Conservation (phyloP, 2,329 filamentous ascomycete genomes). For the Arthroderma sp. region DNA sequence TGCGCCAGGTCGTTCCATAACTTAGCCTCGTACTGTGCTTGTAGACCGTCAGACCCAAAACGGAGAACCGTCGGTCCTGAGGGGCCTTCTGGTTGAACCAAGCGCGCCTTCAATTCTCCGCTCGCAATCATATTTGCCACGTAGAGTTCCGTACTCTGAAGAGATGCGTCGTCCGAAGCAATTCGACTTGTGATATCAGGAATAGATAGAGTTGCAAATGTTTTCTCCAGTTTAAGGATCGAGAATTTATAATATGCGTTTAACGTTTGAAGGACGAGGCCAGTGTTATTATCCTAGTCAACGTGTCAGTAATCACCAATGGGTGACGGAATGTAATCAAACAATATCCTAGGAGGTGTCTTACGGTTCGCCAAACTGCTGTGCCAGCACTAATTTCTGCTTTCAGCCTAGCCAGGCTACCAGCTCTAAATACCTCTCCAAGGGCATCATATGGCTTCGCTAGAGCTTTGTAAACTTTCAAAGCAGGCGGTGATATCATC, state of each 20-base stretch:
- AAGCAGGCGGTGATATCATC: constrained; percentile 28
- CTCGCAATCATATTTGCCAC: constrained; percentile 36
- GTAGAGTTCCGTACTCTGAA: constrained; percentile 20
- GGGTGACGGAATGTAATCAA: background rate
- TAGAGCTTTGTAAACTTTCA: constrained; percentile 44
- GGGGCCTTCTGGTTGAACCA: constrained; percentile 31
- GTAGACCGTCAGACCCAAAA: constrained; percentile 29
- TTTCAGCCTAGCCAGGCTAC: constrained; percentile 46
- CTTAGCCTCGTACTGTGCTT: background rate
- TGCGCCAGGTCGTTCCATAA: constrained; percentile 24
- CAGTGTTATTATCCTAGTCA: constrained; percentile 53
- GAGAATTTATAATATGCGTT: constrained; percentile 62
- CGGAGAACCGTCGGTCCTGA: constrained; percentile 37
- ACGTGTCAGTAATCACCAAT: background rate
- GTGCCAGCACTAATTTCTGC: constrained; percentile 49
- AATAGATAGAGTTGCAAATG: constrained; percentile 54
- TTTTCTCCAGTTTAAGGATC: constrained; percentile 56
- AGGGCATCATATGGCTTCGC: constrained; percentile 60
- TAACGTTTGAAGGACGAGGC: constrained; percentile 56
- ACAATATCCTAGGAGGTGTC: constrained; percentile 8
- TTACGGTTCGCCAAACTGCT: constrained; percentile 46
- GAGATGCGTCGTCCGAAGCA: constrained; percentile 15
- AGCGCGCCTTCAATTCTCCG: constrained; percentile 37
- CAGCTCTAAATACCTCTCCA: constrained; percentile 52
- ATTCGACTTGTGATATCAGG: constrained; percentile 30